These are phyloP conservation scores for Pseudogymnoascus sp. DNA, from an alignment of 2,329 filamentous ascomycete species.

Conservation along the genomic window DNA sequence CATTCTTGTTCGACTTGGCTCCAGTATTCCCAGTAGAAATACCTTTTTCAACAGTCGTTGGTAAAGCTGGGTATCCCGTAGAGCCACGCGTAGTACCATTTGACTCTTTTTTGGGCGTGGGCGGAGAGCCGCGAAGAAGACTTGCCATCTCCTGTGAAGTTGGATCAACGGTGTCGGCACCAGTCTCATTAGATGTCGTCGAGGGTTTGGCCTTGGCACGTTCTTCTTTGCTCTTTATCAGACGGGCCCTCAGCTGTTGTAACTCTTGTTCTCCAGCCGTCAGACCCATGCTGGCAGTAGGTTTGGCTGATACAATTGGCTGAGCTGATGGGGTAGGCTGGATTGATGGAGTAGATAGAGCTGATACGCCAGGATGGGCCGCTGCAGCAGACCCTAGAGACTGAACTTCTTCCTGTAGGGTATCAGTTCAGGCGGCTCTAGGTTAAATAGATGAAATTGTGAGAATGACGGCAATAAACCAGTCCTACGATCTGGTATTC, in stretches of 20 bases:
- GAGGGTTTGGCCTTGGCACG: background rate
- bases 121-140: background rate
- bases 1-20: background rate
- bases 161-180: background rate
- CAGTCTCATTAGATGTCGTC: background rate
- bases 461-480: background rate
- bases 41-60: background rate
- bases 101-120: background rate
- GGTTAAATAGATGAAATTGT: background rate
- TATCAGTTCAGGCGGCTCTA: background rate
- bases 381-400: constrained; percentile 20
- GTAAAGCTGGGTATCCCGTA: background rate
- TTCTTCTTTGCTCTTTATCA: constrained; percentile 22
- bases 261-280: constrained; percentile 26
- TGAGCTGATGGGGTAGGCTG: constrained; percentile 14
- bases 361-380: background rate
- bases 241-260: constrained; percentile 26
- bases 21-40: background rate
- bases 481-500: background rate
- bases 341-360: background rate
- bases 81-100: background rate
- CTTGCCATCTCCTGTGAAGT: background rate
- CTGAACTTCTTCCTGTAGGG: constrained; percentile 11
- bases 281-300: constrained; percentile 12
- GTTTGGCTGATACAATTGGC: constrained; percentile 13